Conservation (phyloP, 116 monocot species). For the Papilionanthe hybrid region DNA sequence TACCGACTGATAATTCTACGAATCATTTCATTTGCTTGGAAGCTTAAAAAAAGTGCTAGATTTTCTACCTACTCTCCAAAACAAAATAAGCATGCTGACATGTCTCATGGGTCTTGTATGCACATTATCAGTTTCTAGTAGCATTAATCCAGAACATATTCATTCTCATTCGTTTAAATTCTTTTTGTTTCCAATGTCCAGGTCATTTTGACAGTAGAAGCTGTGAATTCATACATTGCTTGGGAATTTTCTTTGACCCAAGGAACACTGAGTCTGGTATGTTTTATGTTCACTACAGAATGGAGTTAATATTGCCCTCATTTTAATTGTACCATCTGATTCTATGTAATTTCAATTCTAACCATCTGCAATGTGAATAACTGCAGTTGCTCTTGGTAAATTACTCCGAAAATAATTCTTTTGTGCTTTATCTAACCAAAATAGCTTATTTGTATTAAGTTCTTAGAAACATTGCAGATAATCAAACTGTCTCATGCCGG, state of each 20-base stretch:
- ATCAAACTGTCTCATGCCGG: not conserved
- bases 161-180: not conserved
- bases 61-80: not conserved
- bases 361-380: not conserved
- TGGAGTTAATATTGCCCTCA: not conserved
- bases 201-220: slow-evolving; percentile 73
- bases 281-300: not conserved
- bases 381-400: not conserved
- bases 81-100: not conserved
- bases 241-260: slow-evolving; percentile 94
- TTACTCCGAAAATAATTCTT: not conserved
- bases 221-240: slow-evolving; percentile 96
- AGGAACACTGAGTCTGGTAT: slow-evolving; percentile 76
- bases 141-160: not conserved
- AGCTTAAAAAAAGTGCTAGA: not conserved
- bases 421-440: not conserved
- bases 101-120: not conserved
- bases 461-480: not conserved
- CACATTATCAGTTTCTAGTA: not conserved
- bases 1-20: not conserved
- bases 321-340: slow-evolving; percentile 1
- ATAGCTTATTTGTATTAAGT: not conserved
- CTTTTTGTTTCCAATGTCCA: slow-evolving; percentile 24
- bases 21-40: not conserved
- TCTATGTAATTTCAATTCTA: not conserved